These are phyloP conservation scores for Agrocybe pediades DNA, from an alignment of 768 basidiomycete species.

Conservation along the genomic window DNA sequence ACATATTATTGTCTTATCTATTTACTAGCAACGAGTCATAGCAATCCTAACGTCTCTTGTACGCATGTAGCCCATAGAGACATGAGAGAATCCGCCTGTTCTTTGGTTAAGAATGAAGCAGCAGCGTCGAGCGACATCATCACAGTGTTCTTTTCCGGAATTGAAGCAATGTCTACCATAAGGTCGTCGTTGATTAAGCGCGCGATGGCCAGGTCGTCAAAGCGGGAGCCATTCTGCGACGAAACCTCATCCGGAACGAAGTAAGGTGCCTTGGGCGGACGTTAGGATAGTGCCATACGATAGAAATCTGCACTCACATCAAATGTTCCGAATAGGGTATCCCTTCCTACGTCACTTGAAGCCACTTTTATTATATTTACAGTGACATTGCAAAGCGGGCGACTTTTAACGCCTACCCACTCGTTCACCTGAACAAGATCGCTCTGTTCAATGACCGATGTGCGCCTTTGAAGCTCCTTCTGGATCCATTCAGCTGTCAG, in stretches of 20 bases:
- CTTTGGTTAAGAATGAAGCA: slow-evolving; percentile 22
- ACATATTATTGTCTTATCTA: background rate
- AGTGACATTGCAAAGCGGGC: slow-evolving; percentile 42
- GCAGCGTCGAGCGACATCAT: slow-evolving; percentile 34
- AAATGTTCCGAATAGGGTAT: slow-evolving; percentile 29
- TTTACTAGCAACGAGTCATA: background rate
- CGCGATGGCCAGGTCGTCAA: slow-evolving; percentile 22
- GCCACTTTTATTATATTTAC: slow-evolving; percentile 43
- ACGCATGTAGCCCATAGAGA: slow-evolving; percentile 21
- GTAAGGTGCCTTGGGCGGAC: slow-evolving; percentile 32
- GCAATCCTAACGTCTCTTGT: slow-evolving; percentile 15
- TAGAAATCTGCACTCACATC: slow-evolving; percentile 26
- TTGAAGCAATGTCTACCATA: slow-evolving; percentile 29
- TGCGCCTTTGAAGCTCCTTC: slow-evolving; percentile 35
- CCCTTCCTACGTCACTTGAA: slow-evolving; percentile 21
- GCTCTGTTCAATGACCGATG: slow-evolving; percentile 42
- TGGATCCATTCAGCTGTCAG: slow-evolving; percentile 33
- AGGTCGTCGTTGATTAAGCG: slow-evolving; percentile 30
- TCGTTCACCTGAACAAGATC: slow-evolving; percentile 34
- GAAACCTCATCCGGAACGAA: slow-evolving; percentile 27
- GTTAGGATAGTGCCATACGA: background rate
- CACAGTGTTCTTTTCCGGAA: slow-evolving; percentile 23
- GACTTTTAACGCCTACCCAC: slow-evolving; percentile 32
- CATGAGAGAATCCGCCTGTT: slow-evolving; percentile 24
- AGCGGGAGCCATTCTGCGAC: slow-evolving; percentile 10